A percentile compares a stretch with the other conserved stretches of the same genome.
phyloP scores from a whole-genome alignment of 306 rosid species.

The Pueraria montana region DNA sequence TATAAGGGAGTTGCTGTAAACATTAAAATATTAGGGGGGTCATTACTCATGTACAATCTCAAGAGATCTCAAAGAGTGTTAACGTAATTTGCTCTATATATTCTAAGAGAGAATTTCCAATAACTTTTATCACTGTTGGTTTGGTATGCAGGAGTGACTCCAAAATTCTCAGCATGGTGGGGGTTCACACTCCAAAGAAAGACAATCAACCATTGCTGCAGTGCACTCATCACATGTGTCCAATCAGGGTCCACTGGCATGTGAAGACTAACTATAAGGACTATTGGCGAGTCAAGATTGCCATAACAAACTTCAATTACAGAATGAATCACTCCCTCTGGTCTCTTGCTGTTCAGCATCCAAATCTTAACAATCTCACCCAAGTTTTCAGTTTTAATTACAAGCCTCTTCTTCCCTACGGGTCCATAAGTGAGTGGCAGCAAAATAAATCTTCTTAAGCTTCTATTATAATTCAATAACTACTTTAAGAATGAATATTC shows the following conservation, averaged over 20 bases:
- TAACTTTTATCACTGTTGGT: constrained; percentile 22
- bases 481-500: constrained; percentile 17
- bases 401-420: constrained; percentile 84
- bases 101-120: background rate
- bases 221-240: constrained; percentile 98
- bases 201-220: constrained; percentile 74
- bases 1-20: background rate
- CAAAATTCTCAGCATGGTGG: constrained; percentile 73
- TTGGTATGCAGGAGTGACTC: constrained; percentile 68
- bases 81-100: background rate
- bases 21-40: background rate
- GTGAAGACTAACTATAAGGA: constrained; percentile 86
- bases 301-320: constrained; percentile 87
- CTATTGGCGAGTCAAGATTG: constrained; percentile 88
- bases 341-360: constrained; percentile 91
- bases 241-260: constrained; percentile 92
- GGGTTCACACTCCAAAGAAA: constrained; percentile 76
- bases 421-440: constrained; percentile 75
- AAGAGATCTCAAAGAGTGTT: background rate
- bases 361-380: constrained; percentile 89
- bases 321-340: constrained; percentile 83
- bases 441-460: background rate
- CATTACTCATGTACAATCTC: background rate
- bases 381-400: constrained; percentile 95
- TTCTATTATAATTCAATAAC: background rate